Base-by-base conservation (phyloP, 352 stramenopile species). In the Plasmopara viticola region DNA sequence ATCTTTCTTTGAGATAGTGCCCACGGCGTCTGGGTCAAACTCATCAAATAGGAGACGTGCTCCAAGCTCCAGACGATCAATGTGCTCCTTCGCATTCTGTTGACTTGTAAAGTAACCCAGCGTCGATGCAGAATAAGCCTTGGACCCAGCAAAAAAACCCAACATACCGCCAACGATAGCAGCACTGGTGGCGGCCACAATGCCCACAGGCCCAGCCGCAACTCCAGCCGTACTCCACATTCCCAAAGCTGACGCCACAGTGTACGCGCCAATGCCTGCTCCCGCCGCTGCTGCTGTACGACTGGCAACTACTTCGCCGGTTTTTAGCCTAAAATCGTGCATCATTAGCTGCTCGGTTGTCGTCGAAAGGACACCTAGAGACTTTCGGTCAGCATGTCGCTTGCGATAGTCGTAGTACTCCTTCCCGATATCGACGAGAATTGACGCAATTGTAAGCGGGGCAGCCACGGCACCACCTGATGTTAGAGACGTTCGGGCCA, bases 351-450 rank as follows among this genome's bases (percentile, higher is more conserved):
- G 81, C 51, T 94, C 84, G 5, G 76, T 91, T 0, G 84, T 78
- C 0, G 63, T 64, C 0, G 84, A 92, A 0, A 88, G 63, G 39
- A 90, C 66, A 17, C 78, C 78, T 18, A 84, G 62, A 15, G 67
- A 69, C 53, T 86, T 86, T 28, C 79, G 64, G 51, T 90, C 78
- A n/a, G 66, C 80, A 48, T 87, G 74, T 29, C 80, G 80, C 42
- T 85, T 72, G 35, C 84, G 79, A 61, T 89, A 94, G 14, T 90
- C 68, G 45, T 86, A 86, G 49, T 90, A 94, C 49, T 94, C 84
- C 39, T 90, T 90, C 12, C 84, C 81, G 31, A 94, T 79, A 56
- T 94, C 84, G 13, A 94, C 80, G 2, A 94, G 65, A 43, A 94
- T 94, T 28, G 84, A 90, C 5, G 84, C 84, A 39, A 94, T 81